Percentiles rank a stretch among this genome's conserved stretches.
phyloP scores from a whole-genome alignment of 108 stramenopile species.

The Cyclotella sp. region DNA sequence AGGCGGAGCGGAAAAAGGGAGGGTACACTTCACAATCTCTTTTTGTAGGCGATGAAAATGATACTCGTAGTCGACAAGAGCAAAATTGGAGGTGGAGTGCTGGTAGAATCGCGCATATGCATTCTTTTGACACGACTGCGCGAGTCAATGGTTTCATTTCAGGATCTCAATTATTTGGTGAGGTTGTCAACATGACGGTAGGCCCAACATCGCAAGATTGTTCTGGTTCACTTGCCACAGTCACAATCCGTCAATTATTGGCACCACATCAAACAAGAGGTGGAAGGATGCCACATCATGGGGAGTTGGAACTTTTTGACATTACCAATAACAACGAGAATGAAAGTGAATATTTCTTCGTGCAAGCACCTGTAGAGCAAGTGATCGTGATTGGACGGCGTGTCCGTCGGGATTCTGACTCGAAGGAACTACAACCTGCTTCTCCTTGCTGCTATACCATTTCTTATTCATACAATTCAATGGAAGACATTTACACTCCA shows the following conservation, averaged over 20 bases:
- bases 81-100: conserved; percentile 74
- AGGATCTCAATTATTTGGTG: conserved; percentile 57
- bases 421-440: conserved; percentile 1
- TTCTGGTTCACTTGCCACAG: conserved; percentile 55
- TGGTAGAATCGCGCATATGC: background rate
- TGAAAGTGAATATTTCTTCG: background rate
- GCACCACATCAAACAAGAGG: conserved; percentile 67
- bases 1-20: conserved; percentile 13
- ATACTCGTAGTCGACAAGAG: conserved; percentile 63
- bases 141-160: conserved; percentile 7
- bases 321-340: background rate
- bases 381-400: conserved; percentile 54
- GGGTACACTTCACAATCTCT: conserved; percentile 19
- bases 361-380: conserved; percentile 65
- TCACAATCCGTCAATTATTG: conserved; percentile 61
- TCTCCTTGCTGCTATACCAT: conserved; percentile 26
- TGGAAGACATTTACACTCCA: conserved; percentile 32
- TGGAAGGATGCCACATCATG: conserved; percentile 54
- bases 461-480: conserved; percentile 50
- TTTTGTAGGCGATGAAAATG: conserved; percentile 71
- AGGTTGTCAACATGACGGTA: conserved; percentile 60
- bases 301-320: conserved; percentile 55
- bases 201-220: conserved; percentile 6
- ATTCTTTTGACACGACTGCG: background rate
- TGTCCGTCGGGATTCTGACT: conserved; percentile 33